Conservation (phyloP, 257 asterid genomes). For the Nicotiana tabacum region DNA sequence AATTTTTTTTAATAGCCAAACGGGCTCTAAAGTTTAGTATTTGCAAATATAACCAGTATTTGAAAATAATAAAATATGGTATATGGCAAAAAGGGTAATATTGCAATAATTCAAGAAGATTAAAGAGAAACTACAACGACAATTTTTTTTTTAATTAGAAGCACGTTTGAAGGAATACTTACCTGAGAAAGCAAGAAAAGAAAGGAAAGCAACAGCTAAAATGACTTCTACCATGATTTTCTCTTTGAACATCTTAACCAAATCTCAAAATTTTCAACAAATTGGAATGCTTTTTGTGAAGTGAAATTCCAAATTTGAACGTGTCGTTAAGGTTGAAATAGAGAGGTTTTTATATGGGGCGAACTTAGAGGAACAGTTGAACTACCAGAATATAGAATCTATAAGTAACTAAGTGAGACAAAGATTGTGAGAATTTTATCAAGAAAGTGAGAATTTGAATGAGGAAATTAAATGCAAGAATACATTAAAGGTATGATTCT, state of each 20-base stretch:
- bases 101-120: too few species aligned
- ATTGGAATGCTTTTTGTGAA: not conserved
- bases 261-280: not conserved
- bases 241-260: slow-evolving; percentile 17
- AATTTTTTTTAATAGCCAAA: too few species aligned
- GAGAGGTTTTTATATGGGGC: not conserved
- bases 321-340: not conserved
- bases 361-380: not conserved
- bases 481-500: not conserved
- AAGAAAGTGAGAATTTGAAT: not conserved
- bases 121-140: not conserved
- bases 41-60: too few species aligned
- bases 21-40: too few species aligned
- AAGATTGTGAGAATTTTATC: not conserved
- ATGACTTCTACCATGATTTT: slow-evolving; percentile 5
- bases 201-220: slow-evolving; percentile 25
- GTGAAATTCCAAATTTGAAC: not conserved
- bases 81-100: too few species aligned
- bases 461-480: not conserved
- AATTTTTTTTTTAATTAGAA: not conserved
- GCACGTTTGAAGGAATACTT: slow-evolving; percentile 4
- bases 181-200: slow-evolving; percentile 42
- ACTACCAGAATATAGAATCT: not conserved
- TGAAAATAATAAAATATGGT: too few species aligned
- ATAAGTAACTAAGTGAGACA: not conserved